Conservation (phyloP, 306 rosid species). For the Inga leiocalycina region DNA sequence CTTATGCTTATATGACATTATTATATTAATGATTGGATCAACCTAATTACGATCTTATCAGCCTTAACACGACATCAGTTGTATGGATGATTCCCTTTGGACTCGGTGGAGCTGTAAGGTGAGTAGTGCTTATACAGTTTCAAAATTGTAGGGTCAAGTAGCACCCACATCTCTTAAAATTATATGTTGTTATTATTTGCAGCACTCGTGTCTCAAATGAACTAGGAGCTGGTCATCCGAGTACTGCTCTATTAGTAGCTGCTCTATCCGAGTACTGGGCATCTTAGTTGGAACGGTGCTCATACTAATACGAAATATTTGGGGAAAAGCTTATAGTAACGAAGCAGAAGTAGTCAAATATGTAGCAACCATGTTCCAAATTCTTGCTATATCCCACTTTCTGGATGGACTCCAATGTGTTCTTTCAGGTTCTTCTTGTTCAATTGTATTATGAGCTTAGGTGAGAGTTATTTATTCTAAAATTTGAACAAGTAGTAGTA, state of each 20-base stretch:
- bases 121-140: constrained; percentile 17
- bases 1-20: not conserved
- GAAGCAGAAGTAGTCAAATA: constrained; percentile 61
- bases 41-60: not conserved
- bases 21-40: not conserved
- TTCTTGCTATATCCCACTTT: constrained; percentile 63
- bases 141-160: not conserved
- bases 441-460: not conserved
- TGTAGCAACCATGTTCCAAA: constrained; percentile 64
- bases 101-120: constrained; percentile 80
- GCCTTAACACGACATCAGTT: constrained; percentile 51
- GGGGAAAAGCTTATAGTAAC: constrained; percentile 74
- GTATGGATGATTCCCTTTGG: constrained; percentile 84
- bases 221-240: constrained; percentile 66
- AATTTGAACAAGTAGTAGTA: not conserved
- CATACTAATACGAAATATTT: constrained; percentile 59
- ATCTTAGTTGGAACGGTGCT: constrained; percentile 43
- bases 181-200: constrained; percentile 11
- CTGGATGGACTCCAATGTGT: constrained; percentile 74
- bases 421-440: constrained; percentile 55
- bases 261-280: constrained; percentile 51
- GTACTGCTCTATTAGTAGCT: too few relatives aligned
- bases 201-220: constrained; percentile 82
- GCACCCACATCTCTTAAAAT: not conserved
- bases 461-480: not conserved